phyloP scores from a whole-genome alignment of 73 alveolate species.

The Paramecium pentaurelia region DNA sequence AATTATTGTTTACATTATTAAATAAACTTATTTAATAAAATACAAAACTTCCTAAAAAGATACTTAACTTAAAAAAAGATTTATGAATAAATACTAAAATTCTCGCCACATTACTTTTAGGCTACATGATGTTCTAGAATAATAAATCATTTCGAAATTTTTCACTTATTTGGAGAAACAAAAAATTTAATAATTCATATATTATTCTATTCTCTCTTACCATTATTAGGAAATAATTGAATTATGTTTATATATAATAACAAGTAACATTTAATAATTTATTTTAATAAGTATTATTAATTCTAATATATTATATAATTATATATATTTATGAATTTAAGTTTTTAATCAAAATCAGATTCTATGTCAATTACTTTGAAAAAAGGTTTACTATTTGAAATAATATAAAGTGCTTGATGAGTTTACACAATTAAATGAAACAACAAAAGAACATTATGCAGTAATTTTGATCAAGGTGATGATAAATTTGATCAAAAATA shows the following conservation, averaged over 20 bases:
- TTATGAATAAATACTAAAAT: neutral
- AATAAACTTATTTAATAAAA: too few species aligned
- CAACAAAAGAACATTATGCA: slow-evolving; percentile 30
- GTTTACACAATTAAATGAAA: neutral
- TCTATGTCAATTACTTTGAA: neutral
- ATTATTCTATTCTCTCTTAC: neutral
- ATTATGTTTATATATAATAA: too few species aligned
- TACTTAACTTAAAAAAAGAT: too few species aligned
- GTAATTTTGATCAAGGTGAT: slow-evolving; percentile 30
- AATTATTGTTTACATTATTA: neutral
- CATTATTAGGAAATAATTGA: neutral
- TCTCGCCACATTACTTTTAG: too few species aligned
- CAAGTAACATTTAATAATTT: too few species aligned
- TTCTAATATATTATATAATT: neutral
- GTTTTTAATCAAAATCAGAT: neutral
- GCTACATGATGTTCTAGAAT: neutral
- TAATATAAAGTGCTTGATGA: neutral
- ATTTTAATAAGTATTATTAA: too few species aligned
- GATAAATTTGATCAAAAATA: slow-evolving; percentile 43
- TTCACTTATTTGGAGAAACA: too few species aligned
- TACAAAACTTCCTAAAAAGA: neutral
- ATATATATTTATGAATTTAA: neutral
- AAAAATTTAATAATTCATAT: too few species aligned
- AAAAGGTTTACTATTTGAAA: neutral
- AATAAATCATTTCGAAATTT: neutral